Conservation (phyloP, 192 early-diverging fungal genomes). For the Coemansia sp. region DNA sequence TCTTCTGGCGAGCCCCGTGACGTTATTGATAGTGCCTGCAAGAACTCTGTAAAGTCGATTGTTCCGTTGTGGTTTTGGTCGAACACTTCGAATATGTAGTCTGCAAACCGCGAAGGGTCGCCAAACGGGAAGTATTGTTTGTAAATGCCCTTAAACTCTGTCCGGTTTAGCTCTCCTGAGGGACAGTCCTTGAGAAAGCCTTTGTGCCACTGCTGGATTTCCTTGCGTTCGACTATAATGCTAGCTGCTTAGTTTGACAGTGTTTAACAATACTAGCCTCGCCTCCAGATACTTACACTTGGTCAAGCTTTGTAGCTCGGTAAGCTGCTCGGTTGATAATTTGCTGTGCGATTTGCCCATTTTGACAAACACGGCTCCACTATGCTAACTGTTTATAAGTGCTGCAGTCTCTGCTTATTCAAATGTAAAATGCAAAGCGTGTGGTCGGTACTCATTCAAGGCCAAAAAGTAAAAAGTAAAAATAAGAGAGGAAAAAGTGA, state of each 20-base stretch:
- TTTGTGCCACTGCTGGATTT: conserved; percentile 95
- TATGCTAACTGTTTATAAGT: too few relatives aligned
- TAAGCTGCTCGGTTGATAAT: conserved; percentile 71
- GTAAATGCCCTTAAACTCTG: conserved; percentile 89
- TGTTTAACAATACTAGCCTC: too few relatives aligned
- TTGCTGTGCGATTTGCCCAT: conserved; percentile 91
- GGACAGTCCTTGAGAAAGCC: conserved; percentile 94
- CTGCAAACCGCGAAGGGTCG: conserved; percentile 83
- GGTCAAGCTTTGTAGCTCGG: conserved; percentile 75
- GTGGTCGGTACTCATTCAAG: conserved; percentile 6
- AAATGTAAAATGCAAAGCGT: neutral
- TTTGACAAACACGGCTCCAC: neutral
- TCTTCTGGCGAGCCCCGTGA: conserved; percentile 80
- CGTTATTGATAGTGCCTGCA: conserved; percentile 80
- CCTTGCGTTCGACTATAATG: conserved; percentile 77
- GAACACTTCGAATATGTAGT: conserved; percentile 89
- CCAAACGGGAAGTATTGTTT: conserved; percentile 98
- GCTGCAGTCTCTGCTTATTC: too few relatives aligned
- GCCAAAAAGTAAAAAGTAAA: conserved; percentile 1
- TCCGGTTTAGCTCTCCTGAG: conserved; percentile 74
- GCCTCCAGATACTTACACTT: conserved; percentile 62
- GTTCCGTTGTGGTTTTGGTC: conserved; percentile 86
- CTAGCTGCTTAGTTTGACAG: too few relatives aligned
- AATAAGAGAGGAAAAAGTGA: neutral
- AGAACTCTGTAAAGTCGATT: conserved; percentile 91